Evolutionary conservation across 495 filamentous ascomycete genomes (phyloP), one percentile per base, ranked within the genome.

Genomic region (Penicillium herquei): DNA sequence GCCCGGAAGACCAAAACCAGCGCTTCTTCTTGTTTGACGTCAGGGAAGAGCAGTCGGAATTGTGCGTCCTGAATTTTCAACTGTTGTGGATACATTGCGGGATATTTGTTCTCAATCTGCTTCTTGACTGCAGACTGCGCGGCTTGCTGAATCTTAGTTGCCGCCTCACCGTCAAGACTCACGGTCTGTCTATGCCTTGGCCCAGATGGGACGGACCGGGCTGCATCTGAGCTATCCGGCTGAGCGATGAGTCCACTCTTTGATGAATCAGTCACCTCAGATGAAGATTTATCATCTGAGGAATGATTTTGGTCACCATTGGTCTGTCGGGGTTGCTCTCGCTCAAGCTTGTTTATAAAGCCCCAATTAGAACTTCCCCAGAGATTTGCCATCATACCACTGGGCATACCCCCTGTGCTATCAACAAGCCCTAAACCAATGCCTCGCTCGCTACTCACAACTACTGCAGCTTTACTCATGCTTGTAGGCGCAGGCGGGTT

Each of bases 321-420:
- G 3, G 63, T 46, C 10, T 81, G 75, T 2, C 78, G 77, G 6
- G 76, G 63, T 47, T 84, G 80, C 32, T 86, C 85, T 39, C 72
- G 63, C 57, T 85, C 81, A 14, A 89, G 66, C 12, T 80, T 79
- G 59, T 90, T 90, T 26, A 92, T 75, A 52, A 88, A 86, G 7
- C 88, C 85, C 88, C 90, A 95, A 39, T 91, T 85, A 37, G 83
- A 85, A 70, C 85, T 93, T 42, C 92, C 92, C 92, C 92, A 97
- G 51, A 94, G 76, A 62, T 97, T 97, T 16, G 91, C 92, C 81
- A 96, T 85, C 59, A 95, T 83, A 16, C 89, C 91, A 54, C 85
- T 87, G 0, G 91, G 88, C 77, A 94, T 84, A 3, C 81, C 80
- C 13, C 88, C 87, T 14, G 83, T 84, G 47, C 76, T 77, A 58